A percentile compares a stretch with the other conserved stretches of the same genome.
Conservation (phyloP, 2,329 filamentous ascomycete species). For the Aspergillus uvarum region DNA sequence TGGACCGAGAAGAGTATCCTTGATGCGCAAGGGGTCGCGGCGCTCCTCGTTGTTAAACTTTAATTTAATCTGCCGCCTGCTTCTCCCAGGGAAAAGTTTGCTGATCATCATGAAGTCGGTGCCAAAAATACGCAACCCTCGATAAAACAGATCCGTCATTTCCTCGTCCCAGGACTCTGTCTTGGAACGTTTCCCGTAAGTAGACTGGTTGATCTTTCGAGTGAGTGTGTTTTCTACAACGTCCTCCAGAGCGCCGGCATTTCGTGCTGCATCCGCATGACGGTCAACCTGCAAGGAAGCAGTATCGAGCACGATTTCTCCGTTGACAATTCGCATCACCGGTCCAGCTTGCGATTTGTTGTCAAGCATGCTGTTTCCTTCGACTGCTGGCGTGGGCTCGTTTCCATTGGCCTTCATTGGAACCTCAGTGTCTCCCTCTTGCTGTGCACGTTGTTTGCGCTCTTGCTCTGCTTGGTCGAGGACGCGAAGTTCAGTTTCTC, state of each 20-base stretch:
- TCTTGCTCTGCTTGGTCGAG: conserved; percentile 58
- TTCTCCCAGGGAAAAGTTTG: conserved; percentile 60
- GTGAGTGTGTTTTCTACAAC: conserved; percentile 49
- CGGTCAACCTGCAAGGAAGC: conserved; percentile 55
- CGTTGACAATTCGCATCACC: conserved; percentile 56
- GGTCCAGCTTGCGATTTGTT: conserved; percentile 41
- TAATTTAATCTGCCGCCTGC: conserved; percentile 61
- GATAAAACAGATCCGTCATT: conserved; percentile 61
- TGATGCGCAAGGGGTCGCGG: conserved; percentile 54
- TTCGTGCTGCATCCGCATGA: conserved; percentile 52
- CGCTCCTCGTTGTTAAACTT: conserved; percentile 65
- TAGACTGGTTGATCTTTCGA: conserved; percentile 47
- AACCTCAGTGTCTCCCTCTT: conserved; percentile 29
- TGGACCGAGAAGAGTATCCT: conserved; percentile 50
- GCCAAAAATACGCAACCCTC: conserved; percentile 62
- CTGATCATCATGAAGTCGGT: conserved; percentile 66
- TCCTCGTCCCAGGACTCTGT: conserved; percentile 58
- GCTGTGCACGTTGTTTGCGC: conserved; percentile 40
- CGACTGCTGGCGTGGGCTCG: conserved; percentile 21
- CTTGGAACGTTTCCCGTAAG: conserved; percentile 52
- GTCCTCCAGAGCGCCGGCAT: conserved; percentile 48
- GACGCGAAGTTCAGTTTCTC: conserved; percentile 57
- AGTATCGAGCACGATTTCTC: conserved; percentile 56
- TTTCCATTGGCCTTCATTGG: conserved; percentile 30
- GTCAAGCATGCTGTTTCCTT: conserved; percentile 22